These are phyloP conservation scores for Fusarium proliferatum DNA, from an alignment of 2,329 filamentous ascomycete genomes.

Conservation along the genomic window DNA sequence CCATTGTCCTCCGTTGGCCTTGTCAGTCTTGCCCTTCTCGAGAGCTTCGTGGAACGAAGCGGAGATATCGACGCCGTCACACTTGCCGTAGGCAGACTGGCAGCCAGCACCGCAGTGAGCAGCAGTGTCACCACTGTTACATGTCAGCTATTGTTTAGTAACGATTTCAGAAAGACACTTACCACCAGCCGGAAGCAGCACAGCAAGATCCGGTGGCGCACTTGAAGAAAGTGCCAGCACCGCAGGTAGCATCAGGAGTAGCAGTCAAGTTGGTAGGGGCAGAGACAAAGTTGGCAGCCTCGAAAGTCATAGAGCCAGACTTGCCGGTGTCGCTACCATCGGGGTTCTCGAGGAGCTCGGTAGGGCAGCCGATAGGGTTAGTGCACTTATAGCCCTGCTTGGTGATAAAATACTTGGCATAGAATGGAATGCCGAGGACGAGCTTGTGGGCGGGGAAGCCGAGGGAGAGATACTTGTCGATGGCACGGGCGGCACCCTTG, in stretches of 20 bases:
- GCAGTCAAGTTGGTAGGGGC: constrained; percentile 33
- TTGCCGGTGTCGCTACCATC: constrained; percentile 68
- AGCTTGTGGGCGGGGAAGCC: constrained; percentile 67
- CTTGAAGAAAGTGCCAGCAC: constrained; percentile 28
- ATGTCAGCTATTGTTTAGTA: background rate
- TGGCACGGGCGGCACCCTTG: constrained; percentile 61
- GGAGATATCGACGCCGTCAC: constrained; percentile 34
- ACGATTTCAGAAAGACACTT: background rate
- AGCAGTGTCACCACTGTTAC: constrained; percentile 21
- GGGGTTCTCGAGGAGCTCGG: constrained; percentile 68
- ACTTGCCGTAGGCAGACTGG: constrained; percentile 33
- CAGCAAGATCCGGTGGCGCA: constrained; percentile 35
- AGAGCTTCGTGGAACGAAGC: constrained; percentile 55
- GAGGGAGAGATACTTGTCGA: constrained; percentile 69
- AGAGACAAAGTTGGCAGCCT: constrained; percentile 46
- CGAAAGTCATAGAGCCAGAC: constrained; percentile 55
- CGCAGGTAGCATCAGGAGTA: constrained; percentile 35
- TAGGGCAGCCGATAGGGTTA: constrained; percentile 67
- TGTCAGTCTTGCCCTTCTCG: constrained; percentile 55
- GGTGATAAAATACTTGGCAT: constrained; percentile 74
- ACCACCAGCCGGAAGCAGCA: constrained; percentile 38
- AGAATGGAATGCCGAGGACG: constrained; percentile 76
- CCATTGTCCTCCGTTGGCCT: constrained; percentile 64
- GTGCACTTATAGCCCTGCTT: constrained; percentile 58
- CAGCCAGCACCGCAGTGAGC: constrained; percentile 40